phyloP scores from a whole-genome alignment of 805 yeast species.

The Wickerhamiella siamensis region DNA sequence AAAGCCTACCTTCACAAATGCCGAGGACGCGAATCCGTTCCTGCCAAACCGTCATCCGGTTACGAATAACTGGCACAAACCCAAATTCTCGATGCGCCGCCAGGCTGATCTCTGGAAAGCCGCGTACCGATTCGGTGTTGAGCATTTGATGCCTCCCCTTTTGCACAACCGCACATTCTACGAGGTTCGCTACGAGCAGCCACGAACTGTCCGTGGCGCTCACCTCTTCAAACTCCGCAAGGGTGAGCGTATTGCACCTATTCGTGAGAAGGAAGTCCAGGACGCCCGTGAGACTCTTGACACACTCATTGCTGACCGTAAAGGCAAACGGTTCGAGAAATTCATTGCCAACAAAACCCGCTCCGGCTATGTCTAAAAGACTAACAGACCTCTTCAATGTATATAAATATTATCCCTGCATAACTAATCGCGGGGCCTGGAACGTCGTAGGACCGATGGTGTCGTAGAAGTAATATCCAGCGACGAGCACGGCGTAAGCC shows the following conservation, averaged over 20 bases:
- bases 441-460: constrained; percentile 15
- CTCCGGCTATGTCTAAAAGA: constrained; percentile 8
- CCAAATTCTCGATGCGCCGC: constrained; percentile 66
- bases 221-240: constrained; percentile 64
- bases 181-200: constrained; percentile 58
- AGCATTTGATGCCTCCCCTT: constrained; percentile 57
- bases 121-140: constrained; percentile 69
- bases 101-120: constrained; percentile 71
- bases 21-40: constrained; percentile 72
- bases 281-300: constrained; percentile 59
- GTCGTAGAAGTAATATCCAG: constrained; percentile 65
- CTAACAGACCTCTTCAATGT: constrained; percentile 1
- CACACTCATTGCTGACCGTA: constrained; percentile 46
- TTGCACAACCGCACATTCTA: constrained; percentile 53
- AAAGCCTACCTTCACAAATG: constrained; percentile 49
- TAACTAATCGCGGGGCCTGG: not conserved
- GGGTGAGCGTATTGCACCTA: constrained; percentile 49
- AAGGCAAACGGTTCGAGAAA: constrained; percentile 32
- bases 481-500: constrained; percentile 55
- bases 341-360: constrained; percentile 10
- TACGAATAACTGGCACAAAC: constrained; percentile 62
- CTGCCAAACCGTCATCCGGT: constrained; percentile 72
- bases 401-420: constrained; percentile 1
- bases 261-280: constrained; percentile 43
- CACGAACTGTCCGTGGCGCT: constrained; percentile 64